Base-by-base conservation (phyloP, 768 basidiomycete genomes). In the Serendipita sp. region DNA sequence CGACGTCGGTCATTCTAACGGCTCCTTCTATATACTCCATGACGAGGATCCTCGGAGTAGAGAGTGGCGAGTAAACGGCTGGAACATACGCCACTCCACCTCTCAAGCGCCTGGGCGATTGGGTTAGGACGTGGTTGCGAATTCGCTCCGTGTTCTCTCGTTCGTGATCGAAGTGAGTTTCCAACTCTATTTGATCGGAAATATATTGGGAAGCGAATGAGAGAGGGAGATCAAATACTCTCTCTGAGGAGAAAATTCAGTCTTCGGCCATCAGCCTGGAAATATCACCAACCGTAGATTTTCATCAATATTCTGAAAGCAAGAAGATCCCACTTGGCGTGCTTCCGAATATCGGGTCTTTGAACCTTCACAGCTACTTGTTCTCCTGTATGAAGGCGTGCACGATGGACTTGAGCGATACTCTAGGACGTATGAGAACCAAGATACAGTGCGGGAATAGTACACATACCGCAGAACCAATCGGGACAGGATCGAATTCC, bases 361-460 rank as follows among this genome's bases (percentile, higher is more conserved):
- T 96, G 91, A 22, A 90, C 77, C 74, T 97, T 97, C 65, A 97
- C 93, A 0, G 93, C 94, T 1, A 97, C 92, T 81, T 85, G 86
- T 38, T 79, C 75, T 33, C 72, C 74, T 22, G 63, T 58, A 66
- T 74, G 77, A 43, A 85, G 69, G n/a, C 72, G 75, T 3, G 94
- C 94, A 48, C 79, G 78, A 70, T 96, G 93, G 0, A 96, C 94
- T 70, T 96, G 94, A 0, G 93, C 93, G 63, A 97, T 86, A 67
- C 88, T 89, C 1, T 58, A 20, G n/a, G n/a, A n/a, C n/a, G n/a
- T n/a, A n/a, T n/a, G n/a, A n/a, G 42, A 43, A 43, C 13, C 13
- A 43, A 43, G n/a, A 43, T 43, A 43, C 13, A 13, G n/a, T n/a
- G 13, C n/a, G n/a, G n/a, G n/a, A n/a, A n/a, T n/a, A 42, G 42